phyloP scores from a whole-genome alignment of 495 filamentous ascomycete species.

The Aspergillus conjunctus region DNA sequence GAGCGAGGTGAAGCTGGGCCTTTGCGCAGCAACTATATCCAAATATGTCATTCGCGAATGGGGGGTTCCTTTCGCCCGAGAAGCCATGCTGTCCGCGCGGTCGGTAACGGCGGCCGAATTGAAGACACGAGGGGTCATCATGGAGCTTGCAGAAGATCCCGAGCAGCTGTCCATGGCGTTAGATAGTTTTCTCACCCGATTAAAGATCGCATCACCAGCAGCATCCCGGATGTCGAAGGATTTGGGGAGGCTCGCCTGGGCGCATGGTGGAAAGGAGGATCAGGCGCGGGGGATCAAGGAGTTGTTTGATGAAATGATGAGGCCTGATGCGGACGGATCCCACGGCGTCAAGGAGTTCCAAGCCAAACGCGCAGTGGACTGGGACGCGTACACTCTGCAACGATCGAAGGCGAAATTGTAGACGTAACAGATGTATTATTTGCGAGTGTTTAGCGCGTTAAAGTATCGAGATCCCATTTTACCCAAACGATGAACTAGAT shows the following conservation, averaged over 20 bases:
- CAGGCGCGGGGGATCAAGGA: conserved; percentile 24
- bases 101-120: conserved; percentile 29
- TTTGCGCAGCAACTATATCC: conserved; percentile 37
- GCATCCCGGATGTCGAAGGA: conserved; percentile 33
- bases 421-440: background rate
- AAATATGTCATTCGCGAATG: conserved; percentile 38
- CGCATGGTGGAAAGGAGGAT: conserved; percentile 18
- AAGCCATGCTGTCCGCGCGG: conserved; percentile 37
- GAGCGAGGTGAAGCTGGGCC: conserved; percentile 37
- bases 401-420: conserved; percentile 1
- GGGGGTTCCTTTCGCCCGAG: conserved; percentile 31
- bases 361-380: conserved; percentile 24
- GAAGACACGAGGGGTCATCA: conserved; percentile 22
- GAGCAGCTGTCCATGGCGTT: conserved; percentile 10
- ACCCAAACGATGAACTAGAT: no score
- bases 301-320: conserved; percentile 29
- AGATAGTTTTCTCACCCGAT: conserved; percentile 15
- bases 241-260: conserved; percentile 27
- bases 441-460: background rate
- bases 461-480: background rate
- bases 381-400: conserved; percentile 20
- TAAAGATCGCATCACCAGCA: conserved; percentile 23
- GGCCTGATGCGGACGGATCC: conserved; percentile 23
- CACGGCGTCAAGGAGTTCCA: conserved; percentile 30
- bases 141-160: conserved; percentile 19